These are phyloP conservation scores for Leccinum rimulosum DNA, from an alignment of 768 basidiomycete species.

Conservation along the genomic window DNA sequence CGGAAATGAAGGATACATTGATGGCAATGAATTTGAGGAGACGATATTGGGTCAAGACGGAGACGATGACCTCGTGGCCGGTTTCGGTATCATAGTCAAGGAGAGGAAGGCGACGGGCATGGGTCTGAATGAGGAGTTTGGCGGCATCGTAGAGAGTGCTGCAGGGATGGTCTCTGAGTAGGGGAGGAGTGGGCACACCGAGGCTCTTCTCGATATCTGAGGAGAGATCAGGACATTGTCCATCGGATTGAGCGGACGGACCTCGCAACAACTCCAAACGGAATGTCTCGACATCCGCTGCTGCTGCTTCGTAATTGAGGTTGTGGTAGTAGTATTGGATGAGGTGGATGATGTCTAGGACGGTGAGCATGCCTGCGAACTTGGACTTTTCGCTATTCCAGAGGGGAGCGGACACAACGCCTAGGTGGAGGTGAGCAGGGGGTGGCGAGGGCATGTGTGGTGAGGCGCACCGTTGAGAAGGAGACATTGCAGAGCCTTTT, in stretches of 20 bases:
- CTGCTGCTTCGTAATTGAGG: conserved; percentile 75
- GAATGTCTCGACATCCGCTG: conserved; percentile 90
- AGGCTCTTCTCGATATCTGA: conserved; percentile 92
- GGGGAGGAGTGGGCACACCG: conserved; percentile 88
- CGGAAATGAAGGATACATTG: conserved; percentile 58
- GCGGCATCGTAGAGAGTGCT: conserved; percentile 89
- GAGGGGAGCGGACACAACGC: conserved; percentile 95
- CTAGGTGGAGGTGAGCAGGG: conserved; percentile 38
- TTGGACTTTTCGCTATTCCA: conserved; percentile 94
- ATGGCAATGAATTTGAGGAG: conserved; percentile 98
- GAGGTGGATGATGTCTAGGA: conserved; percentile 98
- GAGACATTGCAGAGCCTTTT: conserved; percentile 88
- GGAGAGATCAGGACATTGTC: conserved; percentile 4
- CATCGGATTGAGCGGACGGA: conserved; percentile 34
- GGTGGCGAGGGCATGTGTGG: neutral
- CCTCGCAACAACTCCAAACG: conserved; percentile 87
- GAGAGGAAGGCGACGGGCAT: conserved; percentile 90
- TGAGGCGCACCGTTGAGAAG: conserved; percentile 63
- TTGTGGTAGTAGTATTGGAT: conserved; percentile 98
- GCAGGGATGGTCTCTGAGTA: conserved; percentile 84
- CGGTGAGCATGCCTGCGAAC: conserved; percentile 98
- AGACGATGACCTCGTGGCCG: conserved; percentile 92
- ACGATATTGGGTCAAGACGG: conserved; percentile 94
- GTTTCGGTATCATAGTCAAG: conserved; percentile 93
- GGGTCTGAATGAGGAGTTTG: conserved; percentile 87